phyloP scores from a whole-genome alignment of 192 early-diverging fungal species.

The Obelidium mucronatum region DNA sequence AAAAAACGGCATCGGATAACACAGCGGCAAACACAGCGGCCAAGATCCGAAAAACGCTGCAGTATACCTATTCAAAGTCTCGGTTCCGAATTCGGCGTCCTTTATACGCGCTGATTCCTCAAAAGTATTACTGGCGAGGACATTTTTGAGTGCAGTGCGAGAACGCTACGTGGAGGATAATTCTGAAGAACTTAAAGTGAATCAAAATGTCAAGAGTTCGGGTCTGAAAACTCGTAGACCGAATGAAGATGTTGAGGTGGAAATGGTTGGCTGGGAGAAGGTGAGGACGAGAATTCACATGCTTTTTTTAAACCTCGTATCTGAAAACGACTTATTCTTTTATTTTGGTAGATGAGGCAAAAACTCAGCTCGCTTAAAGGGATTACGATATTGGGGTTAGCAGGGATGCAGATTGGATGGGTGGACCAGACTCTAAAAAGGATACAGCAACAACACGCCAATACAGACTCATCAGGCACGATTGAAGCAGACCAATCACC shows the following conservation, averaged over 20 bases:
- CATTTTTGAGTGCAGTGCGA: not conserved
- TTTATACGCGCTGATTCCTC: slow-evolving; percentile 31
- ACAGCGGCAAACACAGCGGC: not conserved
- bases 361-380: not conserved
- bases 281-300: no score
- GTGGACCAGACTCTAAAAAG: no score
- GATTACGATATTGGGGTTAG: slow-evolving; percentile 48
- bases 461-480: no score
- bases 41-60: not conserved
- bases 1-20: not conserved
- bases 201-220: not conserved
- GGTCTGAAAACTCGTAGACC: not conserved
- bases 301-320: not conserved
- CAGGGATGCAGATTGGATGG: slow-evolving; percentile 40
- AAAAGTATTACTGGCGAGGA: not conserved
- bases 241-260: slow-evolving; percentile 41
- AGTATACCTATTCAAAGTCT: slow-evolving; percentile 39
- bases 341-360: not conserved
- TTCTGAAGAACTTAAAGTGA: not conserved
- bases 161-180: not conserved
- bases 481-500: no score
- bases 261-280: slow-evolving; percentile 59
- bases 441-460: no score
- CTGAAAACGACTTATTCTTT: not conserved
- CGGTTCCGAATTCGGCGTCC: slow-evolving; percentile 36